Conservation (phyloP, 768 basidiomycete species). For the Gloeophyllum trabeum region DNA sequence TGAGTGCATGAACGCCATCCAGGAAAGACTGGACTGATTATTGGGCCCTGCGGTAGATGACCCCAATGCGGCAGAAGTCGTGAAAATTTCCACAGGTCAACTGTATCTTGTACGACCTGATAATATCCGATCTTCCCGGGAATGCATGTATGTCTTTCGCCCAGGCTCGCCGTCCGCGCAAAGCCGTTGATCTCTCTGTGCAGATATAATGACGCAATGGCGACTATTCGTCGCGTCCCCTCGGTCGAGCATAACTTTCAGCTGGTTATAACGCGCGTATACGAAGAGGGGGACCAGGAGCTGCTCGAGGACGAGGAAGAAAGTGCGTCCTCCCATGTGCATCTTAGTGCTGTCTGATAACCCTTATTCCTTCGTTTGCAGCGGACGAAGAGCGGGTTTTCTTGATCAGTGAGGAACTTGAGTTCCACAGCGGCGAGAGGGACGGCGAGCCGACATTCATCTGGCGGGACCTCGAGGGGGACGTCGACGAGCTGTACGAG, state of each 20-base stretch:
- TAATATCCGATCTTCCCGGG: constrained; percentile 81
- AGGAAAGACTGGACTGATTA: not conserved
- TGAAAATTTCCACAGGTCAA: constrained; percentile 87
- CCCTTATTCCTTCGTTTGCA: constrained; percentile 19
- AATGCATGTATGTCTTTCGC: constrained; percentile 87
- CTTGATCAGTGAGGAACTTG: constrained; percentile 82
- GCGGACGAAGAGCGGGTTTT: constrained; percentile 93
- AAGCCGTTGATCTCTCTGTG: too few species aligned
- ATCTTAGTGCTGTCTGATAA: not conserved
- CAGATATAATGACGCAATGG: constrained; percentile 94
- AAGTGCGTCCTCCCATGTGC: constrained; percentile 33
- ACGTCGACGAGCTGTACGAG: constrained; percentile 89
- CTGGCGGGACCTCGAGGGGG: constrained; percentile 89
- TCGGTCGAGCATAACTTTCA: constrained; percentile 74
- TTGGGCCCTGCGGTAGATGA: constrained; percentile 50
- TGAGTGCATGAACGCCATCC: constrained; percentile 49
- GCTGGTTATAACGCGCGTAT: constrained; percentile 92
- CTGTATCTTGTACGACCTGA: constrained; percentile 87
- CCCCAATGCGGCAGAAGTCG: constrained; percentile 89
- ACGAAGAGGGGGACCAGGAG: constrained; percentile 94
- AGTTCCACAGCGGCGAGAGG: constrained; percentile 66
- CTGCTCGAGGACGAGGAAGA: constrained; percentile 90
- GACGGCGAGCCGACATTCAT: constrained; percentile 75
- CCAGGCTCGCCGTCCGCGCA: too few species aligned
- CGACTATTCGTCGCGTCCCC: constrained; percentile 80